Base-by-base conservation (phyloP, 495 filamentous ascomycete species). In the Penicillium samsonianum region DNA sequence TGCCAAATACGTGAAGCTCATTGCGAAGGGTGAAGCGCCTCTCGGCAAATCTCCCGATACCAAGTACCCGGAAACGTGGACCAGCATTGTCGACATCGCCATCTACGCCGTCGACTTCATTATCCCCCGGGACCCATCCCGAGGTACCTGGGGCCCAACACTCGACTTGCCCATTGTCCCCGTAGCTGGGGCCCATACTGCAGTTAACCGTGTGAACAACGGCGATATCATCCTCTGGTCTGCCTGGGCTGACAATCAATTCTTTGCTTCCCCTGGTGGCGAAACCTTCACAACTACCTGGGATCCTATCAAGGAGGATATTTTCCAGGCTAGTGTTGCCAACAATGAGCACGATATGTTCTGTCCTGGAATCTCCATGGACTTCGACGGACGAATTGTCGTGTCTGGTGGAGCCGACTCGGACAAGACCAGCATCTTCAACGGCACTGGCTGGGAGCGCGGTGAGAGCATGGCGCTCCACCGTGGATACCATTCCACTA, bases 301-400 rank as follows among this genome's bases (percentile, higher is more conserved):
- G 58, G 55, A 55, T 52, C 45, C 58, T 28, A 40, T 48, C 4
- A 60, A 67, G 7, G 65, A 28, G 52, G 0, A 28, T 28, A 1
- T 64, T 80, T 0, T 69, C 72, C 22, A 67, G 75, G 45, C 62
- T n/a, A 69, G 60, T 12, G 60, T 83, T 37, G 58, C 63, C 19
- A 71, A 84, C 53, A 84, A 77, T 10, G 54, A 73, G 8, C 80
- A 84, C 46, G 80, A 84, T 59, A 86, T 87, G 82, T 87, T 86
- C 60, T 86, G 84, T 61, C 83, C 84, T 6, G 83, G 84, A 1
- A 80, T 82, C 28, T 80, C 79, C 3, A 59, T 80, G 10, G 78
- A 81, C 57, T 61, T 68, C 22, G 67, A 74, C 22, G 84, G 84
- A n/a, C 70, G 65, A 14, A 69, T 82, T n/a, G 55, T 84, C 22